A percentile compares a stretch with the other conserved stretches of the same genome.
phyloP scores from a whole-genome alignment of 1,284 basidiomycete species.

The Lignosus rhinocerotis region DNA sequence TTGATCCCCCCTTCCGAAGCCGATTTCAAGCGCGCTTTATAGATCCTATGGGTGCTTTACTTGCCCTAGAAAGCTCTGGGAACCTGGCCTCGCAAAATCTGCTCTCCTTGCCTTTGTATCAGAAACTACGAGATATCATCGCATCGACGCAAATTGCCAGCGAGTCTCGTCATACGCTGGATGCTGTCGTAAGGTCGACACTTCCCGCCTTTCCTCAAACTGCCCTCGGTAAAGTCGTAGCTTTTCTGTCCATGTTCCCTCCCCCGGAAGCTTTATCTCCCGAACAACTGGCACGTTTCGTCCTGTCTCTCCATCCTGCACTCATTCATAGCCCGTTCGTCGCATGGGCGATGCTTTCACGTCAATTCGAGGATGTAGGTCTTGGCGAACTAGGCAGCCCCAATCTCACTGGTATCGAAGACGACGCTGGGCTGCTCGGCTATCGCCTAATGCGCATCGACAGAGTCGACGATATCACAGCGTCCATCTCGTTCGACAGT shows the following conservation, averaged over 20 bases:
- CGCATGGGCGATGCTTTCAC: slow-evolving; percentile 60
- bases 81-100: not conserved
- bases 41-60: slow-evolving; percentile 57
- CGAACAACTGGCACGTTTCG: slow-evolving; percentile 49
- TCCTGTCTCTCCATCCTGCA: slow-evolving; percentile 57
- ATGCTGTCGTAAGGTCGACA: slow-evolving; percentile 49
- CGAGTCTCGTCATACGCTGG: slow-evolving; percentile 52
- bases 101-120: slow-evolving; percentile 33
- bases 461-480: slow-evolving; percentile 41
- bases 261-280: slow-evolving; percentile 43
- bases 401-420: slow-evolving; percentile 38
- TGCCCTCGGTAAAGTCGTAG: slow-evolving; percentile 50
- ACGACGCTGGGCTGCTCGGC: slow-evolving; percentile 52
- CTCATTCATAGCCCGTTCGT: slow-evolving; percentile 55
- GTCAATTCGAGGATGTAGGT: slow-evolving; percentile 53
- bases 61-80: slow-evolving; percentile 39
- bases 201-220: slow-evolving; percentile 67
- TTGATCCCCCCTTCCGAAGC: slow-evolving; percentile 69
- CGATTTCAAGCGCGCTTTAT: slow-evolving; percentile 69
- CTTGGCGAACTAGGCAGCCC: slow-evolving; percentile 55
- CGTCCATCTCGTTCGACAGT: slow-evolving; percentile 43
- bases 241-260: slow-evolving; percentile 47
- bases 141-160: slow-evolving; percentile 61
- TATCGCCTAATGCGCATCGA: slow-evolving; percentile 46
- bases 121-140: slow-evolving; percentile 54